These are phyloP conservation scores for Actinomortierella ambigua DNA, from an alignment of 371 early-diverging fungal genomes.

Conservation along the genomic window DNA sequence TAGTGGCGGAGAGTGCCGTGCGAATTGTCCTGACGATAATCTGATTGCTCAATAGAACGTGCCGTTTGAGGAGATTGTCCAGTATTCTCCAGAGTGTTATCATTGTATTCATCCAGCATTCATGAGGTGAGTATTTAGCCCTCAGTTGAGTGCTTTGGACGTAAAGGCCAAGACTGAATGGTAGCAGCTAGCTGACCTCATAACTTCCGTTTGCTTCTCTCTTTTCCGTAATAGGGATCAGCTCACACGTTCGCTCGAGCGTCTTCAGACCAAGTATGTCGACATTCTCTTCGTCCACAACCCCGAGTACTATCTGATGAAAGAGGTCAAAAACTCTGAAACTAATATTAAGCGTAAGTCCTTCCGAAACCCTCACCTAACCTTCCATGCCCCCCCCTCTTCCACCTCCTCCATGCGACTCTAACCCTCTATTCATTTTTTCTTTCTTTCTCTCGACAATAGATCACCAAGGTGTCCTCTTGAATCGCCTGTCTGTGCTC, in stretches of 20 bases:
- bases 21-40: no score
- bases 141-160: not conserved
- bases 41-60: constrained; percentile 13
- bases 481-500: constrained; percentile 20
- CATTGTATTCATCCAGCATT: constrained; percentile 48
- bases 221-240: constrained; percentile 16
- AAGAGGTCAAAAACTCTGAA: constrained; percentile 22
- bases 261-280: constrained; percentile 26
- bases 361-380: no score
- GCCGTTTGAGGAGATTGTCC: constrained; percentile 41
- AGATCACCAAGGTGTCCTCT: constrained; percentile 31
- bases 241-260: constrained; percentile 33
- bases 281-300: constrained; percentile 42
- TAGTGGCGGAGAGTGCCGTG: no score
- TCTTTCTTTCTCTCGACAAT: not conserved
- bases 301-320: constrained; percentile 39
- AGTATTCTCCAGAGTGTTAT: constrained; percentile 30
- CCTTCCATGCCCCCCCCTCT: no score
- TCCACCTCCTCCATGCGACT: not conserved
- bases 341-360: constrained; percentile 28
- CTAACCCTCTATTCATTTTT: not conserved
- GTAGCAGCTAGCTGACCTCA: constrained; percentile 1
- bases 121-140: constrained; percentile 26
- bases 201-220: not conserved
- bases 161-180: not conserved